Conservation (phyloP, 495 filamentous ascomycete species). For the Tuber aestivum region DNA sequence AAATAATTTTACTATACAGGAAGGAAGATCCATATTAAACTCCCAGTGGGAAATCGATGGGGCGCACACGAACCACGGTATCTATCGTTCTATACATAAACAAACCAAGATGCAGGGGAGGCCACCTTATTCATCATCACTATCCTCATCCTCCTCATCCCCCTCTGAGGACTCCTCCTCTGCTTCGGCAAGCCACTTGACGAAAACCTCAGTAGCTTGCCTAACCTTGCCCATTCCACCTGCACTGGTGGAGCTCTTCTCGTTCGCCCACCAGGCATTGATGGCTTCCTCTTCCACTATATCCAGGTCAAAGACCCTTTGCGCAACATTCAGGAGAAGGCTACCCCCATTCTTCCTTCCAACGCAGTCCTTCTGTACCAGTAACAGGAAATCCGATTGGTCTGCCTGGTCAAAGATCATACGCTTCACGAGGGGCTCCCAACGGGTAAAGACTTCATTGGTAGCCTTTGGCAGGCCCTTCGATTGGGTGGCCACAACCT, state of each 20-base stretch:
- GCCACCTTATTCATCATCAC: constrained; percentile 12
- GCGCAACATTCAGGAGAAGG: constrained; percentile 66
- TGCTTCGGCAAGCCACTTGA: constrained; percentile 79
- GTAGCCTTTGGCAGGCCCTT: constrained; percentile 48
- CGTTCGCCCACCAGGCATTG: constrained; percentile 79
- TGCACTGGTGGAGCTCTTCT: constrained; percentile 52
- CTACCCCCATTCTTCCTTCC: constrained; percentile 52
- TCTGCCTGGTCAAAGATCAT: constrained; percentile 56
- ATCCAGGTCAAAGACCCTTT: constrained; percentile 77
- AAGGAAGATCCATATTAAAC: background rate
- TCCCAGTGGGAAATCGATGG: background rate
- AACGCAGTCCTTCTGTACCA: constrained; percentile 71
- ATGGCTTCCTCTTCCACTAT: constrained; percentile 85
- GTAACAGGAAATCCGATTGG: constrained; percentile 77
- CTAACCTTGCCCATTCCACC: constrained; percentile 66
- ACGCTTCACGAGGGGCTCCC: constrained; percentile 49
- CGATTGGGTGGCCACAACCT: constrained; percentile 57
- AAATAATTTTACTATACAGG: background rate
- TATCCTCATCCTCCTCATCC: constrained; percentile 53
- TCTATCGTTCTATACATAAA: background rate
- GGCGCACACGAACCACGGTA: background rate
- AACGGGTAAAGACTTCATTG: constrained; percentile 48
- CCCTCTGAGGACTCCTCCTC: constrained; percentile 74
- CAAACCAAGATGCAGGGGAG: background rate
- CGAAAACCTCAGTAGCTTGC: constrained; percentile 65